Base-by-base conservation (phyloP, 331 rosid genomes). In the Dryas integrifolia region DNA sequence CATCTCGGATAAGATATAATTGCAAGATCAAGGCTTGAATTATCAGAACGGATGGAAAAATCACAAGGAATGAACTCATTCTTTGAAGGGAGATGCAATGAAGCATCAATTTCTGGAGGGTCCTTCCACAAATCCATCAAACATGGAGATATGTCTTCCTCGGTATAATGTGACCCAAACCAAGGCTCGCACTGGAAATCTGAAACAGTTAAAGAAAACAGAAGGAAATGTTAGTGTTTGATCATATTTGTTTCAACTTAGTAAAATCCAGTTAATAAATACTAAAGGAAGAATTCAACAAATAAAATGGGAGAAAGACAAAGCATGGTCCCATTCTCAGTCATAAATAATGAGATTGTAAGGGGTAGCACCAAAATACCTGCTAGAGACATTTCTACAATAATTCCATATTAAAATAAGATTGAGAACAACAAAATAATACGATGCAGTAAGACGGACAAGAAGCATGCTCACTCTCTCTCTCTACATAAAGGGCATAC, bases 61-160 rank as follows among this genome's bases (percentile, higher is more conserved):
- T 94, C 96, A 75, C 85, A 74, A 41, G 98, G 97, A 88, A 94
- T 91, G 80, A 94, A 94, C 72, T 89, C 97, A 76, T 94, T 94
- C 80, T 86, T 89, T 45, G 91, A 82, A 9, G 98, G 98, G 76
- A 94, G 94, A 86, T 89, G 88, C 73, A 94, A 84, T 18, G 88
- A 81, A 63, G 66, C 79, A 82, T 94, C 98, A 76, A 89, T 76
- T 70, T 86, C 88, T 9, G 86, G 84, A 83, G 98, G 90, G 84
- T 86, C 81, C 82, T 80, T 86, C 98, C 98, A 94, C 44, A 86
- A 69, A 62, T 89, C 88, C 75, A 91, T 77, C 85, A 91, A 82
- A 67, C 84, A 68, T 72, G 85, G 78, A 71, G 90, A 70, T 80
- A 94, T 80, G 75, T 94, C 96, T 75, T 89, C 94, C 80, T 82